These are phyloP conservation scores for Apiotrichum gracile DNA, from an alignment of 1,284 basidiomycete species.

Conservation along the genomic window DNA sequence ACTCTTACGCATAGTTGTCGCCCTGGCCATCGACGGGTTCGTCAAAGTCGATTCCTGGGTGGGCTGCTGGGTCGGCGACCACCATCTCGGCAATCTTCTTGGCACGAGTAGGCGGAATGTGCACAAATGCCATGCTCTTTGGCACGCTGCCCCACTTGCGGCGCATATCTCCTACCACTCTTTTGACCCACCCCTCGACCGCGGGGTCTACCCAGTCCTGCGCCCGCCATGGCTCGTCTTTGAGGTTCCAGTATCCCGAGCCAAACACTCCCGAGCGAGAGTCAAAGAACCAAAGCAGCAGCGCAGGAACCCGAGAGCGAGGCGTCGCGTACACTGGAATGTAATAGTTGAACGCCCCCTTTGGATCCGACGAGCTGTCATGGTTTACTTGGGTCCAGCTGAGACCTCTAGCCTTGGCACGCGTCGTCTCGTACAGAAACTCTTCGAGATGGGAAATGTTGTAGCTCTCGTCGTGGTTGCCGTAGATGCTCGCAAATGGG, in stretches of 20 bases:
- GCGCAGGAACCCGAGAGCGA: slow-evolving; percentile 3
- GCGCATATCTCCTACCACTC: background rate
- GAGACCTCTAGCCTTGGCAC: background rate
- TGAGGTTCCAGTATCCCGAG: slow-evolving; percentile 6
- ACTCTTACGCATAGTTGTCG: slow-evolving; percentile 1
- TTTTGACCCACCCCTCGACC: slow-evolving; percentile 8
- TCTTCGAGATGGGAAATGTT: slow-evolving; percentile 11
- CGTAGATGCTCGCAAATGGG: slow-evolving; percentile 16
- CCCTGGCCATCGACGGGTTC: slow-evolving; percentile 1
- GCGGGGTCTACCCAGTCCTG: slow-evolving; percentile 21
- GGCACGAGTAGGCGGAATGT: slow-evolving; percentile 12
- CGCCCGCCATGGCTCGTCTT: slow-evolving; percentile 6
- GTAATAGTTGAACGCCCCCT: slow-evolving; percentile 21
- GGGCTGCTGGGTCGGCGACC: background rate
- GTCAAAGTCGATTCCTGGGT: slow-evolving; percentile 10
- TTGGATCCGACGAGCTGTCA: slow-evolving; percentile 1
- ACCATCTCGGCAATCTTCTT: background rate
- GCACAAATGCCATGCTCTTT: slow-evolving; percentile 15
- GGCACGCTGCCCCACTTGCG: slow-evolving; percentile 14
- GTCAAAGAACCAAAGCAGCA: slow-evolving; percentile 26
- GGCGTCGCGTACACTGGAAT: slow-evolving; percentile 19
- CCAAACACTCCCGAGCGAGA: slow-evolving; percentile 10
- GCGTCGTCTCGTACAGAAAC: slow-evolving; percentile 2
- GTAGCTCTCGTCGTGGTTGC: slow-evolving; percentile 28
- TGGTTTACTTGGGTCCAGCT: slow-evolving; percentile 2